Evolutionary conservation across 2,329 filamentous ascomycete species (phyloP).

Genomic region (Beauveria sp.): DNA sequence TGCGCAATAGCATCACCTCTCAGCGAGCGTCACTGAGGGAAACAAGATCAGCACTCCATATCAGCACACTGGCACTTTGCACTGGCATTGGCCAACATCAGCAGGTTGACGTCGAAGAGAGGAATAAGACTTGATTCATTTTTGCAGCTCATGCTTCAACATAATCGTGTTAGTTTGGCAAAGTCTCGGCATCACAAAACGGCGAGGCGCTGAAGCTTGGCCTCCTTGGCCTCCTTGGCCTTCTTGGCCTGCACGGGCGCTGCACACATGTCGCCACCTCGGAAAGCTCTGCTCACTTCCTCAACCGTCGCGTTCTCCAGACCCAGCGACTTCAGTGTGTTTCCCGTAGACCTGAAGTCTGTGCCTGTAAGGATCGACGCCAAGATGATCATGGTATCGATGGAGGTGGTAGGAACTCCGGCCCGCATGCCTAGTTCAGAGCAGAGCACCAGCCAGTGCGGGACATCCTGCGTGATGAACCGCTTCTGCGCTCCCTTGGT

Average conservation of each 20-base stretch:
- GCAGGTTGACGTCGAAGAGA: too few species aligned
- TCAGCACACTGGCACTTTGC: too few species aligned
- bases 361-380: constrained; percentile 10
- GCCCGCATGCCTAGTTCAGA: constrained; percentile 1
- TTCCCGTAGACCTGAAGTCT: constrained; percentile 3
- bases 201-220: neutral
- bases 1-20: too few species aligned
- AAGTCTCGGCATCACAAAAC: neutral
- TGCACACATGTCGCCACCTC: neutral
- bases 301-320: neutral
- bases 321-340: constrained; percentile 7
- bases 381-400: constrained; percentile 11
- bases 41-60: too few species aligned
- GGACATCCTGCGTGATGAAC: constrained; percentile 5
- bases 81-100: too few species aligned
- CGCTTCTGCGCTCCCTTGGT: constrained; percentile 12
- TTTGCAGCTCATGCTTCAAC: too few species aligned
- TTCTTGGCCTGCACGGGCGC: neutral
- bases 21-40: too few species aligned
- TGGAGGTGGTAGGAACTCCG: constrained; percentile 5
- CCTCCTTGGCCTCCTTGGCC: neutral
- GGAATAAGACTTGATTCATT: too few species aligned
- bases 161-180: neutral
- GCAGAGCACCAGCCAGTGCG: constrained; percentile 9
- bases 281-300: neutral